These are phyloP conservation scores for Tulasnella calospora DNA, from an alignment of 768 basidiomycete genomes.

Conservation along the genomic window DNA sequence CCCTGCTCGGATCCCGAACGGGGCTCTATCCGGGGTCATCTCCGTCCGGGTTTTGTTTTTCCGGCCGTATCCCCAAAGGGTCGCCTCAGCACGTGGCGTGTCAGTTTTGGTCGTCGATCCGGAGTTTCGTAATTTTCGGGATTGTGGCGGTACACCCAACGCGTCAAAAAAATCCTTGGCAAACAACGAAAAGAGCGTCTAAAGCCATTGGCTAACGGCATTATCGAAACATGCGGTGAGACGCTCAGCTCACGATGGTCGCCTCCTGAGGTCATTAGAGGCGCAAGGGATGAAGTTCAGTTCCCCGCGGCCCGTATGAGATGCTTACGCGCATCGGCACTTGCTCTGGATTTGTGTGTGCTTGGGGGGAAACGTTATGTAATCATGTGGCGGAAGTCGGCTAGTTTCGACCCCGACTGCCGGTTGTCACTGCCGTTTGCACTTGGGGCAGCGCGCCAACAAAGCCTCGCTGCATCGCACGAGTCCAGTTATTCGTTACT, in stretches of 20 bases:
- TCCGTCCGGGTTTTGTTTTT: not conserved
- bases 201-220: not conserved
- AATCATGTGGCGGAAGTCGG: not conserved
- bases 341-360: not conserved
- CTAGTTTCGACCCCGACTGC: not conserved
- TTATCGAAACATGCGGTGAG: not conserved
- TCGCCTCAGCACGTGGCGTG: not conserved
- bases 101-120: slow-evolving; percentile 2
- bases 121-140: not conserved
- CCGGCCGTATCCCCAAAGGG: not conserved
- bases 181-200: not conserved
- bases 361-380: not conserved
- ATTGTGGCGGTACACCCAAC: not conserved
- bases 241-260: not conserved
- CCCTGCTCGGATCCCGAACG: not conserved
- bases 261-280: not conserved
- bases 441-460: not conserved
- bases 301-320: not conserved
- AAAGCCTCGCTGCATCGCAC: not conserved
- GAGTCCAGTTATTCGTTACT: not conserved
- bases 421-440: not conserved
- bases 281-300: not conserved
- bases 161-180: not conserved
- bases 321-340: not conserved
- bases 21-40: not conserved